phyloP scores from a whole-genome alignment of 257 asterid species.

The Ligustrum vulgare region DNA sequence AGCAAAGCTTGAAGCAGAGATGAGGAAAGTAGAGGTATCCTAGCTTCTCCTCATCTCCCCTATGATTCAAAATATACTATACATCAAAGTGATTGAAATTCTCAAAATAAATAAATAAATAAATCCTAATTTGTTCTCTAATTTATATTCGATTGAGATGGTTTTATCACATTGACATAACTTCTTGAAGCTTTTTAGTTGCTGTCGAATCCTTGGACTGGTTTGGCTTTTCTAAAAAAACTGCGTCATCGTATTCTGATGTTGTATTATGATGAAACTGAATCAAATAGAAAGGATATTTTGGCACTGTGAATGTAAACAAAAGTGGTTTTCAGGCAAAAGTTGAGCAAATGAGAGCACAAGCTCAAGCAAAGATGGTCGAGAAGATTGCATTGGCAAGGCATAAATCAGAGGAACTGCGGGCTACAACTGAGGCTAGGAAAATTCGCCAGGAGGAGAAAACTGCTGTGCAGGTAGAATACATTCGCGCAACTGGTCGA shows the following conservation, averaged over 20 bases:
- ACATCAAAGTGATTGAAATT: too few relatives aligned
- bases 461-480: constrained; percentile 72
- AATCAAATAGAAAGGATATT: neutral
- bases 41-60: neutral
- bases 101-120: too few relatives aligned
- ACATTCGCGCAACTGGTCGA: constrained; percentile 81
- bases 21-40: constrained; percentile 89
- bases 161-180: too few relatives aligned
- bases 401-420: constrained; percentile 78
- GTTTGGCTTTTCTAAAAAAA: too few relatives aligned
- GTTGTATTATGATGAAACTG: too few relatives aligned
- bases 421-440: constrained; percentile 70
- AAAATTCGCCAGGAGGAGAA: constrained; percentile 63
- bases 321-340: constrained; percentile 35
- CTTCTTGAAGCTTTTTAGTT: too few relatives aligned
- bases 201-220: too few relatives aligned
- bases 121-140: too few relatives aligned
- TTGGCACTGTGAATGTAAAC: constrained; percentile 4
- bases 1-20: constrained; percentile 90
- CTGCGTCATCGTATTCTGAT: too few relatives aligned
- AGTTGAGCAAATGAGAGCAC: constrained; percentile 83
- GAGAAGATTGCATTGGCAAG: constrained; percentile 87
- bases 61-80: neutral
- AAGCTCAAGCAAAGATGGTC: constrained; percentile 81
- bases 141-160: too few relatives aligned